Base-by-base conservation (phyloP, 2,329 filamentous ascomycete species). In the Diaporthe sp. region DNA sequence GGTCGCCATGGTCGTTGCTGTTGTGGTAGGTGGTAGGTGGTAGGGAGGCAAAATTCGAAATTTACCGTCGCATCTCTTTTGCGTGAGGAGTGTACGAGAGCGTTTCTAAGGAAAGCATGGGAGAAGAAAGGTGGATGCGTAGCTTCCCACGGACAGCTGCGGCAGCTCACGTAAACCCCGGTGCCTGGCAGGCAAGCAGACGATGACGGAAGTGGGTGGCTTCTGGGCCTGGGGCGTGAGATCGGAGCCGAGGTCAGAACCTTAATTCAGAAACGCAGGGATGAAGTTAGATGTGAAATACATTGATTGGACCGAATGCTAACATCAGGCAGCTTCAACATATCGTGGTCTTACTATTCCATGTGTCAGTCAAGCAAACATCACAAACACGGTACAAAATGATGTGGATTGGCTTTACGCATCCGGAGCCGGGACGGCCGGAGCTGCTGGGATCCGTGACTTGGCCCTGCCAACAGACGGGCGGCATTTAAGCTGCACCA, bases 1-100 rank as follows among this genome's bases (percentile, higher is more conserved):
- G 25, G 87, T 90, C 68, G 89, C 84, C 89, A 91, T 91, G 78
- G 70, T 83, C 61, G 42, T 8, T 39, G 44, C 4, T 49, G 10
- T n/a, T 22, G 34, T 51, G 53, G 12, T 4, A 44, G 7, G 22
- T 34, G 25, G 15, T n/a, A n/a, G n/a, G n/a, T n/a, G n/a, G n/a
- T 12, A 22, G 12, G n/a, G 37, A 28, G 25, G 22, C 6, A 19
- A 19, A 13, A 39, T n/a, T 13, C 4, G 22, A 9, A 3, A 19
- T 25, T 1, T 51, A 68, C 19, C 13, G 22, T 25, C 15, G 31
- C 65, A 53, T 68, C 7, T 28, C 46, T 53, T 22, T 22, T 7
- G 3, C 9, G 34, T 12, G 9, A 68, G 34, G n/a, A 53, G 3
- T 34, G 62, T 68, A 12, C 3, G 19, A 9, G 62, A 37, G 22